phyloP scores from a whole-genome alignment of 345 rosid species.

The Excoecaria agallocha region DNA sequence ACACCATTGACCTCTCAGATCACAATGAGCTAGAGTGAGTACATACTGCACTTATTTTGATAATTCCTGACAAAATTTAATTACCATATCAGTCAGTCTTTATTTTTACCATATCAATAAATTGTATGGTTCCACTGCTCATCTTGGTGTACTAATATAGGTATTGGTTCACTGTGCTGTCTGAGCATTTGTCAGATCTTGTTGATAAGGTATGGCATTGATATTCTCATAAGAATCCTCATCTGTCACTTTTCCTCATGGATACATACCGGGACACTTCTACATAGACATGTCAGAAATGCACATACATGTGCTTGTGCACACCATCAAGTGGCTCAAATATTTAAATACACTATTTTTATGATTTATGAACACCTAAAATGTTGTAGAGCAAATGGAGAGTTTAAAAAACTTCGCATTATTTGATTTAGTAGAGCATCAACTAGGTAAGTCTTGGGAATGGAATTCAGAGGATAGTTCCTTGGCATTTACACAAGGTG shows the following conservation, averaged over 20 bases:
- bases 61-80: neutral
- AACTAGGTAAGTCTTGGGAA: neutral
- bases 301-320: neutral
- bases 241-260: neutral
- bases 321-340: neutral
- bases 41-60: constrained; percentile 7
- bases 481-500: neutral
- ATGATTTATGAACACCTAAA: neutral
- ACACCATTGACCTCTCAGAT: constrained; percentile 88
- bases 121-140: constrained; percentile 11
- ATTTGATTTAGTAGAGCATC: neutral
- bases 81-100: neutral
- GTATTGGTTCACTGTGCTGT: constrained; percentile 95
- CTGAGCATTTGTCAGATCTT: constrained; percentile 92
- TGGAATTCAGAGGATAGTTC: neutral
- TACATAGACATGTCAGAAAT: neutral
- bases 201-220: constrained; percentile 71
- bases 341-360: neutral
- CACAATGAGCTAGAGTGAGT: constrained; percentile 91
- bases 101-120: neutral
- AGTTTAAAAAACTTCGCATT: neutral
- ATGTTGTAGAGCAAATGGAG: neutral
- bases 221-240: neutral
- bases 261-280: neutral
- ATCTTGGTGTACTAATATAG: constrained; percentile 35